Evolutionary conservation across 768 basidiomycete species (phyloP).

Genomic region (Panellus pusillus): DNA sequence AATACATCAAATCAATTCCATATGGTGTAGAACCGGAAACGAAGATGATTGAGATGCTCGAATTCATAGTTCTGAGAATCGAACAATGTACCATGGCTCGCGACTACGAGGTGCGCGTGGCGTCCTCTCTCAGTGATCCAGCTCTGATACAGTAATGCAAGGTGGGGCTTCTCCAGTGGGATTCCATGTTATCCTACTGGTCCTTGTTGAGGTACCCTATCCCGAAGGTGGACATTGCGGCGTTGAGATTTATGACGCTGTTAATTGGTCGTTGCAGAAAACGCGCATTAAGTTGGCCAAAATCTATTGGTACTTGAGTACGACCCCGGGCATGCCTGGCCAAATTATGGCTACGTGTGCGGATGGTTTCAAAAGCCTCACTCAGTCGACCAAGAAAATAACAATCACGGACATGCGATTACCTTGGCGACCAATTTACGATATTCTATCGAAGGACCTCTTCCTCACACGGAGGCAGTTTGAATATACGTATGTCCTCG

Average conservation of each 20-base stretch:
- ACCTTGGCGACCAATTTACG: slow-evolving; percentile 79
- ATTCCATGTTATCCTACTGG: slow-evolving; percentile 77
- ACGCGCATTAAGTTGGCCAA: slow-evolving; percentile 72
- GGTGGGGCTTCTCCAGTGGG: slow-evolving; percentile 74
- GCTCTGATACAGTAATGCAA: neutral
- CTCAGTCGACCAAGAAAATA: slow-evolving; percentile 71
- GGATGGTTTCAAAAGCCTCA: slow-evolving; percentile 60
- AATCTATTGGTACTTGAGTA: slow-evolving; percentile 71
- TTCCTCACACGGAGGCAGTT: slow-evolving; percentile 77
- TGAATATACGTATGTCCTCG: slow-evolving; percentile 64
- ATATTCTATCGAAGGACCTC: slow-evolving; percentile 68
- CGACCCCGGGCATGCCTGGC: slow-evolving; percentile 74
- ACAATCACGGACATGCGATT: slow-evolving; percentile 77
- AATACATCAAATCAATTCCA: slow-evolving; percentile 65
- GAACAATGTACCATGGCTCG: slow-evolving; percentile 74
- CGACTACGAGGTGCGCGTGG: slow-evolving; percentile 67
- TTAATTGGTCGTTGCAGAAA: slow-evolving; percentile 30
- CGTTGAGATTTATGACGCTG: neutral
- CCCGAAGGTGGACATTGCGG: slow-evolving; percentile 45
- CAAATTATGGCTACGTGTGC: slow-evolving; percentile 67
- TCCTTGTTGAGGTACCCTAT: slow-evolving; percentile 83
- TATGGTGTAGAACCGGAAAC: slow-evolving; percentile 76
- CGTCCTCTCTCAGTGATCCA: neutral
- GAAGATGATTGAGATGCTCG: slow-evolving; percentile 75
- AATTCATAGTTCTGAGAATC: slow-evolving; percentile 68